Evolutionary conservation across 495 filamentous ascomycete genomes (phyloP).

Genomic region (Delitschia confertaspora): DNA sequence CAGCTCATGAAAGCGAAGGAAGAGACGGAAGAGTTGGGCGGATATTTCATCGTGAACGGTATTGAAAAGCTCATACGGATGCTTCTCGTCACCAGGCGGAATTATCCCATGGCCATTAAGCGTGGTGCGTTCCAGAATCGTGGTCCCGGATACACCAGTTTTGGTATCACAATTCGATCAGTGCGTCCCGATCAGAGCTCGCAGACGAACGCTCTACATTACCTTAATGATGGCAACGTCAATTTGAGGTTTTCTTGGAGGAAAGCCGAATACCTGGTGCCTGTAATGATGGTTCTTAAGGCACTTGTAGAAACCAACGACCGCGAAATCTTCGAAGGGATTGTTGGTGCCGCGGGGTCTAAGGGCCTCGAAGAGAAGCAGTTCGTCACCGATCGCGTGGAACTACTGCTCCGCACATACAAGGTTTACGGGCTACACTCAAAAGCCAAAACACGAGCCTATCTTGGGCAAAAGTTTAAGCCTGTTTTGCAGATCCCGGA

Average conservation of each 20-base stretch:
- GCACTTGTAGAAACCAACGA: constrained; percentile 94
- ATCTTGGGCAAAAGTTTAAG: constrained; percentile 81
- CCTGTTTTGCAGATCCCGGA: constrained; percentile 71
- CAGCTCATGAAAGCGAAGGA: constrained; percentile 78
- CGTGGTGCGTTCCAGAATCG: constrained; percentile 79
- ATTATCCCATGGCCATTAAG: constrained; percentile 89
- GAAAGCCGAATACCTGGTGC: constrained; percentile 90
- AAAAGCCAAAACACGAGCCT: constrained; percentile 65
- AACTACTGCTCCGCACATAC: constrained; percentile 85
- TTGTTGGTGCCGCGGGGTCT: constrained; percentile 64
- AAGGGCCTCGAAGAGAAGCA: constrained; percentile 70
- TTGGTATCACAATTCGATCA: constrained; percentile 81
- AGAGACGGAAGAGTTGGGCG: constrained; percentile 85
- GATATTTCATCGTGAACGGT: constrained; percentile 92
- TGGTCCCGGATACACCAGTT: constrained; percentile 77
- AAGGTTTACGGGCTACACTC: constrained; percentile 78
- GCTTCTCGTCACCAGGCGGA: constrained; percentile 77
- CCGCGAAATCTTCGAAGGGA: constrained; percentile 83
- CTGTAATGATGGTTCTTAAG: constrained; percentile 93
- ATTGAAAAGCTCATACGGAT: constrained; percentile 94
- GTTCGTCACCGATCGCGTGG: constrained; percentile 89
- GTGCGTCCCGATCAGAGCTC: constrained; percentile 94
- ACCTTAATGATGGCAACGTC: constrained; percentile 87
- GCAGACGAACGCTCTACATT: constrained; percentile 94
- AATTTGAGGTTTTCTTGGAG: constrained; percentile 97